Evolutionary conservation across 2,329 filamentous ascomycete species (phyloP), one percentile per base, ranked within the genome.

Genomic region (Cytospora paraplurivora): DNA sequence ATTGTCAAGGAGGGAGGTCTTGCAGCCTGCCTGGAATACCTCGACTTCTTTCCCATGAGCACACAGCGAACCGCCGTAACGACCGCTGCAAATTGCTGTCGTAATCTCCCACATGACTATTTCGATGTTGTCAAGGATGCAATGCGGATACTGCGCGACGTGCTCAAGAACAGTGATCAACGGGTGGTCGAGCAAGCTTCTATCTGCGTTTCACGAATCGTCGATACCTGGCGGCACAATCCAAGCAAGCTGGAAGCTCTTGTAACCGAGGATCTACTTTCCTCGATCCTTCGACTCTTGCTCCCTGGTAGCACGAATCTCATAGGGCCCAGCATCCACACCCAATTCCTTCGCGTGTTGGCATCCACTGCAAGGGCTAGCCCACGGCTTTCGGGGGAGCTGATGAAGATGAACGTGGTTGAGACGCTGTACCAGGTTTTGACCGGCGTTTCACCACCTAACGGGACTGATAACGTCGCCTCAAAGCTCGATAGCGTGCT

Each of bases 401-500:
- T 99, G 13, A 88, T 99, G 75, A 96, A 94, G 77, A 91, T 98
- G 84, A 94, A 97, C 69, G 90, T 99, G 60, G 95, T 99, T 33
- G 95, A 98, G 76, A 99, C 95, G 0, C 81, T 99, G 2, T 99
- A 98, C 73, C 95, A 99, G 76, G 98, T 99, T 50, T 79, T 99
- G 56, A 98, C 95, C 0, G 95, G 95, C 21, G 92, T 99, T 2
- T 98, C 95, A 0, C 93, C 95, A 1, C 95, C 95, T 0, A 85
- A 82, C 67, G 91, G 89, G 38, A 88, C 84, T 1, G 88, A 93
- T 41, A 88, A 94, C 73, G 85, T 92, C 63, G 90, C 88, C 35
- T 89, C 86, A 44, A 97, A 96, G 77, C 89, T 98, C 68, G 94
- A 98, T 76, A 97, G 93, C 72, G 94, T 98, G 62, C 86, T 99